phyloP scores from a whole-genome alignment of 306 rosid genomes.

The Delonix regia region DNA sequence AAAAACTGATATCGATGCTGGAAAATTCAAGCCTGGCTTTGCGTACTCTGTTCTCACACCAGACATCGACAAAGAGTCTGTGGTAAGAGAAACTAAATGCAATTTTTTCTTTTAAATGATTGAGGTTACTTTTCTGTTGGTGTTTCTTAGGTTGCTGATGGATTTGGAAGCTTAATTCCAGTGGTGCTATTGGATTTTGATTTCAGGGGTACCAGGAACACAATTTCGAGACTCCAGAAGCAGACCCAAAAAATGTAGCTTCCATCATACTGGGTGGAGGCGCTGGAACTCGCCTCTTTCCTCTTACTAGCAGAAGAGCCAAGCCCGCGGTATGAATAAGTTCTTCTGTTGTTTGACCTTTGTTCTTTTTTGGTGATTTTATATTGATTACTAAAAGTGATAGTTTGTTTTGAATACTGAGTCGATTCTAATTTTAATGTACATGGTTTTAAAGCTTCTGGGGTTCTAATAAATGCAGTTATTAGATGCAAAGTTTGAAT shows the following conservation, averaged over 20 bases:
- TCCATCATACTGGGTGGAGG: slow-evolving; percentile 89
- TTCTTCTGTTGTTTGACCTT: neutral
- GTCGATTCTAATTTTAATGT: too few species aligned
- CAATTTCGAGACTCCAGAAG: slow-evolving; percentile 45
- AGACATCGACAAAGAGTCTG: slow-evolving; percentile 42
- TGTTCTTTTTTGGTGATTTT: too few species aligned
- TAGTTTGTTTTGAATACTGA: neutral
- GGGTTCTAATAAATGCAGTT: neutral
- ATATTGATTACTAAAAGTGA: neutral
- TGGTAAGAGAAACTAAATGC: slow-evolving; percentile 43
- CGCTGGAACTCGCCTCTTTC: slow-evolving; percentile 87
- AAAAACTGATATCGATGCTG: slow-evolving; percentile 10
- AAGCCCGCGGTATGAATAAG: slow-evolving; percentile 83
- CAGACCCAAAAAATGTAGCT: slow-evolving; percentile 78
- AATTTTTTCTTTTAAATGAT: neutral
- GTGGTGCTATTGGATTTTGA: slow-evolving; percentile 4
- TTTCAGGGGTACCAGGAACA: slow-evolving; percentile 50
- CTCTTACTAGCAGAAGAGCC: slow-evolving; percentile 81
- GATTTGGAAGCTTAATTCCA: neutral
- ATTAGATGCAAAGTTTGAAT: neutral
- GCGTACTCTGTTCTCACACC: slow-evolving; percentile 59
- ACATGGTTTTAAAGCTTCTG: neutral
- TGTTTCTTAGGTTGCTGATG: slow-evolving; percentile 8
- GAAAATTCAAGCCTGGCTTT: slow-evolving; percentile 49
- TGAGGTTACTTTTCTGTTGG: neutral